Percentiles rank a stretch among this genome's conserved stretches.
These are phyloP conservation scores for Fraxinus pennsylvanica DNA, from an alignment of 257 asterid species.

Conservation along the genomic window DNA sequence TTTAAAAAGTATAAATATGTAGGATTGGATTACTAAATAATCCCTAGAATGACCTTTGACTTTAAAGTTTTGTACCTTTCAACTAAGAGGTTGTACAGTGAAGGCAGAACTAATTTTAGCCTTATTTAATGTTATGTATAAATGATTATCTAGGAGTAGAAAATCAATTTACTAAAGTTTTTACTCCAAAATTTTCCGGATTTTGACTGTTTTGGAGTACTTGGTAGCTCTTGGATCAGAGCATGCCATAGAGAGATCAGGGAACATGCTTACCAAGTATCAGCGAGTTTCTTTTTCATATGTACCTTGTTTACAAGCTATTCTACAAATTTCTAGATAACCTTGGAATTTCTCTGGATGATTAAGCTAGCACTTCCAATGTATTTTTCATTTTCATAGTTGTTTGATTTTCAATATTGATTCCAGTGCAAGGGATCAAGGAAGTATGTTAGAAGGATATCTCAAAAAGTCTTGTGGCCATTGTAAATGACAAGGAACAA, in stretches of 20 bases:
- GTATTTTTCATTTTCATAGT: background rate
- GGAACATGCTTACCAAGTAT: conserved; percentile 53
- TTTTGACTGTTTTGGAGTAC: conserved; percentile 82
- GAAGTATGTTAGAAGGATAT: too few relatives aligned
- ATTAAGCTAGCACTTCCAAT: conserved; percentile 19
- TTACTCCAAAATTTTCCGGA: conserved; percentile 39
- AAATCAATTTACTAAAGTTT: background rate
- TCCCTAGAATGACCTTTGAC: background rate
- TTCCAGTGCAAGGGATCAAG: too few relatives aligned
- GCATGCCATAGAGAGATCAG: conserved; percentile 87
- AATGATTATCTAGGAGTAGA: background rate
- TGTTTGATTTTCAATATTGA: background rate
- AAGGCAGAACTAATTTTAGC: background rate
- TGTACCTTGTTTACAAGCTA: conserved; percentile 9
- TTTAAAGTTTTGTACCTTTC: background rate
- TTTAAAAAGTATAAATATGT: too few relatives aligned
- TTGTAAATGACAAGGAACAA: too few relatives aligned
- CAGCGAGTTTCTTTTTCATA: too few relatives aligned
- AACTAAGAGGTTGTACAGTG: background rate
- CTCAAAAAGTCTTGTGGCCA: too few relatives aligned
- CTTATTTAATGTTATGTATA: too few relatives aligned
- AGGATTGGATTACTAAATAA: background rate
- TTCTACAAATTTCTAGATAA: background rate
- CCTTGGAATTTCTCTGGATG: background rate
- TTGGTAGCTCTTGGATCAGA: conserved; percentile 89